A percentile compares a stretch with the other conserved stretches of the same genome.
Evolutionary conservation across 1,139 yeast species (phyloP).

Genomic region (Sugiyamaella paludigena): DNA sequence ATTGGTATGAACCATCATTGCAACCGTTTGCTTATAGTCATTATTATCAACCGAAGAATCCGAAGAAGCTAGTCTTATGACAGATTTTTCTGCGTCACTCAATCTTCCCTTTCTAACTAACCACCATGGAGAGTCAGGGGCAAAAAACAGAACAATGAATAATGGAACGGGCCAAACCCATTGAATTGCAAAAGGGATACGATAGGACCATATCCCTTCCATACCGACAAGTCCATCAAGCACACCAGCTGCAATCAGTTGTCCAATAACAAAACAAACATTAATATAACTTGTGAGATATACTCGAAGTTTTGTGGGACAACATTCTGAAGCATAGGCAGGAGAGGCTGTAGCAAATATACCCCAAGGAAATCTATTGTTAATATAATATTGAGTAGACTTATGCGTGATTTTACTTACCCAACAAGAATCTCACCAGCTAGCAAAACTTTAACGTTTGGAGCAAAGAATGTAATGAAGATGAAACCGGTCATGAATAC

Average conservation of each 20-base stretch:
- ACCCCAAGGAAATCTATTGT: slow-evolving; percentile 46
- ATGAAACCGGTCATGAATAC: too few relatives aligned
- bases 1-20: slow-evolving; percentile 46
- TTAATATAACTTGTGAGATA: slow-evolving; percentile 41
- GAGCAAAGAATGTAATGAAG: too few relatives aligned
- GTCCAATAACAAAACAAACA: slow-evolving; percentile 47
- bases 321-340: slow-evolving; percentile 49
- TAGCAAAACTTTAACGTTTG: too few relatives aligned
- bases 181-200: slow-evolving; percentile 51
- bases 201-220: slow-evolving; percentile 37
- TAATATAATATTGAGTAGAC: slow-evolving; percentile 35
- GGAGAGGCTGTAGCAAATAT: slow-evolving; percentile 45
- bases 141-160: slow-evolving; percentile 49
- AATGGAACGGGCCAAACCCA: slow-evolving; percentile 62
- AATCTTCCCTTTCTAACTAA: slow-evolving; percentile 43
- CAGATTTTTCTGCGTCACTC: slow-evolving; percentile 41
- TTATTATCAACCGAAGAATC: slow-evolving; percentile 28
- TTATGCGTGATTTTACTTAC: too few relatives aligned
- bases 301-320: slow-evolving; percentile 45
- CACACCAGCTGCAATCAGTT: slow-evolving; percentile 42
- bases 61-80: slow-evolving; percentile 34
- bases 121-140: slow-evolving; percentile 62
- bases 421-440: too few relatives aligned
- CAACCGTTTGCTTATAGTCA: slow-evolving; percentile 28
- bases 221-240: slow-evolving; percentile 35